These are phyloP conservation scores for Cucurbita ficifolia DNA, from an alignment of 306 rosid species.

Conservation along the genomic window DNA sequence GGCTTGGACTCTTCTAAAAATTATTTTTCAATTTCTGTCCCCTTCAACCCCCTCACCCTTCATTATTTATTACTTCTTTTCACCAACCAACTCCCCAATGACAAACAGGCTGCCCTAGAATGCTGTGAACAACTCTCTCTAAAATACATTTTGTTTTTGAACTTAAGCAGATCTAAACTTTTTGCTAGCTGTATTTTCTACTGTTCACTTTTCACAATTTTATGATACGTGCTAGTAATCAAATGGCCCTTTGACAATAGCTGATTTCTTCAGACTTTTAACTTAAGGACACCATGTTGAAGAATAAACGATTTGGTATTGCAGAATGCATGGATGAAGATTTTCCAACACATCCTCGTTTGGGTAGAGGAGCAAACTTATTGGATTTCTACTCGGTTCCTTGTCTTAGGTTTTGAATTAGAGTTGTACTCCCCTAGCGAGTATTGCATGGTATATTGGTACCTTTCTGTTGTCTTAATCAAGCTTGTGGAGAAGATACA, in stretches of 20 bases:
- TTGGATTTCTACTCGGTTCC: constrained; percentile 92
- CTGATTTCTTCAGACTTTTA: neutral
- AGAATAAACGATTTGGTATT: constrained; percentile 22
- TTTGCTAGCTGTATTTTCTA: neutral
- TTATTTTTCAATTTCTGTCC: neutral
- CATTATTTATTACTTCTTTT: neutral
- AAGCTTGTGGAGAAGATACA: constrained; percentile 73
- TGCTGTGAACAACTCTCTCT: too few species aligned
- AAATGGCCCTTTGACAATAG: neutral
- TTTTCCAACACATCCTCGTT: constrained; percentile 65
- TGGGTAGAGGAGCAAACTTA: constrained; percentile 96
- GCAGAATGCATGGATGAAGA: constrained; percentile 57
- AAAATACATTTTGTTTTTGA: neutral
- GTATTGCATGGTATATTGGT: constrained; percentile 98
- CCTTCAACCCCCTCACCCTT: neutral
- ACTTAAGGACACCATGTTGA: neutral
- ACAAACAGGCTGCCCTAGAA: neutral
- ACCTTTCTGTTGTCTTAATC: constrained; percentile 53
- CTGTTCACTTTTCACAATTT: neutral
- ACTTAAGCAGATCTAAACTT: neutral
- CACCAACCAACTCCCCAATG: neutral
- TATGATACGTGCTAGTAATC: neutral
- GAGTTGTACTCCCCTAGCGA: constrained; percentile 80
- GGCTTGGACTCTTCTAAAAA: neutral
- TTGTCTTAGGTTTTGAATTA: constrained; percentile 79